Evolutionary conservation across 805 yeast genomes (phyloP), one percentile per base, ranked within the genome.

Genomic region (Wickerhamomyces xylosicus): DNA sequence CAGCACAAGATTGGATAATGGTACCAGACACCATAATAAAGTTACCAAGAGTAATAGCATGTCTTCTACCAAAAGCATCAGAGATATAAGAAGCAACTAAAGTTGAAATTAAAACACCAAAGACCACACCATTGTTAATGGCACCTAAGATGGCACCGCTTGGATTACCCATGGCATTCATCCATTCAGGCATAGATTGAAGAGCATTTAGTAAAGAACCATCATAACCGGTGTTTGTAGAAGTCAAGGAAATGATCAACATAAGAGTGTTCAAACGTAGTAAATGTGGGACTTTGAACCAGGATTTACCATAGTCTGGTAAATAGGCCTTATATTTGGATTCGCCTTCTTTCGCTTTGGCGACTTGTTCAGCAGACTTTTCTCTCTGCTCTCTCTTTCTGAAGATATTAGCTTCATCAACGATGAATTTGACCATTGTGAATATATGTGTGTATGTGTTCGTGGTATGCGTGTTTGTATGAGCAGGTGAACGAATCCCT

Each of bases 131-230:
- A 41, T 64, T 64, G 32, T 59, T 41, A 35, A 67, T 54, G 22
- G 67, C 64, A 43, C 73, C 72, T 19, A 68, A 50, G 17, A 51
- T 47, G 27, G 62, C 58, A 47, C 69, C 67, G 5, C 53, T 41
- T 14, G 71, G 71, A 33, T 57, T 41, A 31, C 63, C 63, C 51
- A 71, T 62, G 31, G 57, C 59, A 6, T 48, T 41, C 40, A 53
- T 52, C 73, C 76, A 73, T 22, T 52, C 49, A 1, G 51, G 43
- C 47, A 69, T 59, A 8, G 71, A 55, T 47, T 72, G 77, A 44
- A 72, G 59, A 31, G 74, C 73, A 45, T 72, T 72, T 48, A 72
- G 54, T 62, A 72, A 58, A 14, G 69, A 63, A 43, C 70, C 71
- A 53, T 69, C 74, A 43, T 62, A 69, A 43, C 74, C 73, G 33